Evolutionary conservation across 179 eudicot genomes (phyloP).

Genomic region (Heliamphora ciliata): DNA sequence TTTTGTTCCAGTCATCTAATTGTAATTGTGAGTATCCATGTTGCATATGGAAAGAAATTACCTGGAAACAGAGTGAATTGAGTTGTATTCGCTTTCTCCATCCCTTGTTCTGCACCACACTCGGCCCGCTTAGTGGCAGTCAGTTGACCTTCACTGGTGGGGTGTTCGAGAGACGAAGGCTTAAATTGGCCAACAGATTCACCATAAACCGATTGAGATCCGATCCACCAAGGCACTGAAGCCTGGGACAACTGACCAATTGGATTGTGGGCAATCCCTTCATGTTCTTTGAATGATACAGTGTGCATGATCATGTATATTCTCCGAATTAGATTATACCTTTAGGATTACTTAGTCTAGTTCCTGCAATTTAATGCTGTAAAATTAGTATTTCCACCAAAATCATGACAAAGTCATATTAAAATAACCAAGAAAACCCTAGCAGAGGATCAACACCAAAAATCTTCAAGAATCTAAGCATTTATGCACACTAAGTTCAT

Average conservation of each 20-base stretch:
- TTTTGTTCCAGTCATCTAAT: background rate
- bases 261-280: constrained; percentile 23
- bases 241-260: constrained; percentile 18
- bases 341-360: background rate
- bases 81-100: constrained; percentile 26
- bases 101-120: constrained; percentile 14
- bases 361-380: constrained; percentile 18
- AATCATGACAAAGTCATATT: constrained; percentile 9
- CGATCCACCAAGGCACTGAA: constrained; percentile 34
- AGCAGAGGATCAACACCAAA: constrained; percentile 1
- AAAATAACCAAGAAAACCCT: background rate
- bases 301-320: constrained; percentile 29
- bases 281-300: constrained; percentile 26
- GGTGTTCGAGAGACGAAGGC: constrained; percentile 20
- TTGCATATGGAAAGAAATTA: constrained; percentile 17
- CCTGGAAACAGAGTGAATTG: constrained; percentile 35
- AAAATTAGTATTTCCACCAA: background rate
- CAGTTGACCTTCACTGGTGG: constrained; percentile 18
- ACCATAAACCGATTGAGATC: constrained; percentile 24
- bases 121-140: constrained; percentile 16
- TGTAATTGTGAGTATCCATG: background rate
- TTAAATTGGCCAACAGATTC: constrained; percentile 22
- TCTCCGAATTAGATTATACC: constrained; percentile 5
- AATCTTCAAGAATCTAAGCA: background rate
- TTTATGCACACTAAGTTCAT: background rate